Percentiles rank a stretch among this genome's conserved stretches.
Conservation (phyloP, 805 yeast species). For the Cyberlindnera subsufficiens region DNA sequence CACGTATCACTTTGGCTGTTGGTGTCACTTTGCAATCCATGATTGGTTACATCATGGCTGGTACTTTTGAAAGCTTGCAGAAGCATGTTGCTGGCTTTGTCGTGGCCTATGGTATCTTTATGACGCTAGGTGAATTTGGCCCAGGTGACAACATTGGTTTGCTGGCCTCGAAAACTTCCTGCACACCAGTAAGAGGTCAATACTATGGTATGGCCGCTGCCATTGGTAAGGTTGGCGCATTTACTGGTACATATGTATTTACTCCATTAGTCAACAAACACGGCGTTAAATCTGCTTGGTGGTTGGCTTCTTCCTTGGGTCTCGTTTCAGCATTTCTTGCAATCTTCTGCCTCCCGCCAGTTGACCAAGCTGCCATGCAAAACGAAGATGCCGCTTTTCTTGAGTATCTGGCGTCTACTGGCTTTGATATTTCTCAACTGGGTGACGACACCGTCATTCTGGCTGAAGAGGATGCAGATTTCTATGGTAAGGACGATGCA, state of each 20-base stretch:
- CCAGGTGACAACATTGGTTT: slow-evolving; percentile 92
- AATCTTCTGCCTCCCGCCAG: slow-evolving; percentile 67
- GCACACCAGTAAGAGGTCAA: slow-evolving; percentile 86
- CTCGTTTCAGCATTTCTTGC: slow-evolving; percentile 65
- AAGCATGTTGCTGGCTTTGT: slow-evolving; percentile 70
- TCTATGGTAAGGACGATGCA: background rate
- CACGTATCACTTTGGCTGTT: slow-evolving; percentile 64
- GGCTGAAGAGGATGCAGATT: slow-evolving; percentile 1
- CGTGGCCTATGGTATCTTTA: slow-evolving; percentile 83
- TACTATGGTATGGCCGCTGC: slow-evolving; percentile 92
- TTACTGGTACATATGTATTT: slow-evolving; percentile 84
- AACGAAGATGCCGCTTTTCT: slow-evolving; percentile 72
- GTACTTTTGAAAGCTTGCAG: slow-evolving; percentile 47
- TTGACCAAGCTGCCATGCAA: slow-evolving; percentile 78
- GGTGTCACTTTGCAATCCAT: slow-evolving; percentile 74
- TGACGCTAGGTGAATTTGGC: slow-evolving; percentile 87
- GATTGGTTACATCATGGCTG: slow-evolving; percentile 83
- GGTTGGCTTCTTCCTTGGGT: slow-evolving; percentile 74
- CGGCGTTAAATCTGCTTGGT: slow-evolving; percentile 76
- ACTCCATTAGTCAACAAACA: slow-evolving; percentile 66
- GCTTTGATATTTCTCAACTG: slow-evolving; percentile 61
- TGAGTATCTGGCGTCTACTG: slow-evolving; percentile 58
- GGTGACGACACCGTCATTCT: slow-evolving; percentile 27
- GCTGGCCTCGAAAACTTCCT: slow-evolving; percentile 78
- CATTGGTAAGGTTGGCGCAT: slow-evolving; percentile 87